Evolutionary conservation across 2,329 filamentous ascomycete species (phyloP), one percentile per base, ranked within the genome.

Genomic region (Diaporthe sp.): DNA sequence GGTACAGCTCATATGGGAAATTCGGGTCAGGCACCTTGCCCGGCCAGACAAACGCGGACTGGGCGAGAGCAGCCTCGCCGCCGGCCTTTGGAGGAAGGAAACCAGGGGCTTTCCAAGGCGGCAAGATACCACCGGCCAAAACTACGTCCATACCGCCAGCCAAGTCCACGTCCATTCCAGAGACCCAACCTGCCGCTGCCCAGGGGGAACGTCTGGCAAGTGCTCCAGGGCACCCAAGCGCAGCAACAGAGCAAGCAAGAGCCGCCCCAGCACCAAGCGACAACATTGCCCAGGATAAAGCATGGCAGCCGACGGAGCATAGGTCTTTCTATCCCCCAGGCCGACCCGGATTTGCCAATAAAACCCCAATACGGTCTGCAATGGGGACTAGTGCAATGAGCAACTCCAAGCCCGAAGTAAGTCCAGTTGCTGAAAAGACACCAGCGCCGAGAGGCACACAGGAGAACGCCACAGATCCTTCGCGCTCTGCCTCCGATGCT

Each of bases 1-100:
- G 10, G 8, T 74, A 74, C 53, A 51, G 37, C 55, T 65, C 53
- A 10, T 75, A 66, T 66, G 72, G 74, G 12, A 74, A 71, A 25
- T 75, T 74, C 30, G 74, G 74, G 13, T 74, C 74, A 25, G 70
- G 51, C 25, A 37, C 74, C 3, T n/a, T 75, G 19, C 74, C 74
- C 19, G 72, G 74, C 25, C 74, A 75, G 66, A 51, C 61, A n/a
- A 74, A 72, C 19, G 22, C 61, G 47, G 69, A 70, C 22, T 75
- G 74, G 74, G 69, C 70, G 3, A 63, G 32, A 35, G n/a, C 53
- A 37, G 39, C 15, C 44, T 12, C 71, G 8, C 50, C 73, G 27
- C 30, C 69, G 47, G 35, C 51, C 13, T 74, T 63, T 56, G 72
- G 39, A 59, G 74, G n/a, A 22, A 39, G 22, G 30, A 68, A 53